Base-by-base conservation (phyloP, 768 basidiomycete species). In the Clitopilus hobsonii region DNA sequence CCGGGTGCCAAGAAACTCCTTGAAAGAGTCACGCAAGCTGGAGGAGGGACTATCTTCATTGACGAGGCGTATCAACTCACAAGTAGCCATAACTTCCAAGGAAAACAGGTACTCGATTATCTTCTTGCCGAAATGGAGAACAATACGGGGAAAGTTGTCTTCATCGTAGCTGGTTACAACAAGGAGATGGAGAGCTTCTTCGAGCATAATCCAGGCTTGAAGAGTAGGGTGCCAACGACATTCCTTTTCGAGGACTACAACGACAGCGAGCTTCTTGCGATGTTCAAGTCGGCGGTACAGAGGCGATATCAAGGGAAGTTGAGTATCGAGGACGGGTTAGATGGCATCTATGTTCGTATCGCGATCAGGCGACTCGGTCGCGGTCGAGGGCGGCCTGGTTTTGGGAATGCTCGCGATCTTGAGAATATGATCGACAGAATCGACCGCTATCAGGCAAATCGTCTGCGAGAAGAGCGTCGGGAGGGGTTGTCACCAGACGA, bases 111-210 rank as follows among this genome's bases (percentile, higher is more conserved):
- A 2, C 74, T 89, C 4, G 86, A 89, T 57, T 88, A 81, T 61
- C 74, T 89, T 0, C 74, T 89, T 1, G 85, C 87, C 0, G 86
- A 89, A 64, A 88, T 89, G 83, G 86, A 88, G 61, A 88, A 88
- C 61, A 74, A 78, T 28, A 73, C 83, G 3, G 88, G 85, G 5
- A 80, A 70, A 5, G 58, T 88, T 5, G 82, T 86, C 10, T 89
- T 89, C 67, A 80, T 89, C 53, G 71, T 89, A 1, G 87, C 88
- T 0, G 87, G 87, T 3, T 89, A 89, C 63, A 78, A 71, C 64
- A 83, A 79, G 53, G 73, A 89, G 65, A 88, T 89, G 88, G 87
- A 89, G 59, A 81, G 76, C 41, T 89, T 89, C 69, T 88, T 89
- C 56, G 86, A 88, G 56, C 86, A 87, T 56, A 88, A 89, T 60